phyloP scores from a whole-genome alignment of 306 rosid species.

The Bauhinia variegata region DNA sequence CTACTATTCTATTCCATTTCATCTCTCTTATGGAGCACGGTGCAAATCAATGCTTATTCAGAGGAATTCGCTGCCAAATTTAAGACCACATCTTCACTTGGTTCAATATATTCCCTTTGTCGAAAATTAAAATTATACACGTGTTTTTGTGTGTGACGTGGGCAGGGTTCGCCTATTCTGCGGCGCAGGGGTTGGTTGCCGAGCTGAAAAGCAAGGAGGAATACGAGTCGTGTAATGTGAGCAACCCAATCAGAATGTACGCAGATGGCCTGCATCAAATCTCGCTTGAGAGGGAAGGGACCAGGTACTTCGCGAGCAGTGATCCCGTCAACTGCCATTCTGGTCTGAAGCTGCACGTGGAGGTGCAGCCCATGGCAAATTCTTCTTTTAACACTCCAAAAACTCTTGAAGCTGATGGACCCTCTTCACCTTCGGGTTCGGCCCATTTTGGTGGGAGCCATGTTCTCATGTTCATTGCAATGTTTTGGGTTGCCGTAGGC shows the following conservation, averaged over 20 bases:
- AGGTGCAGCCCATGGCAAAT: conserved; percentile 47
- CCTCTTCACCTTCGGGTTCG: conserved; percentile 57
- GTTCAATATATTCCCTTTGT: no score
- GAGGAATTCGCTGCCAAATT: no score
- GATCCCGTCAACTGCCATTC: conserved; percentile 55
- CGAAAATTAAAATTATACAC: neutral
- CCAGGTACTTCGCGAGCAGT: conserved; percentile 71
- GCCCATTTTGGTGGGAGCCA: conserved; percentile 32
- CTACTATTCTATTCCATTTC: no score
- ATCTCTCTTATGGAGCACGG: no score
- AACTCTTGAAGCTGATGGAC: conserved; percentile 44
- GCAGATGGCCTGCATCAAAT: conserved; percentile 67
- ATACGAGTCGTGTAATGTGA: conserved; percentile 68
- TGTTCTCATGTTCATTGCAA: conserved; percentile 6
- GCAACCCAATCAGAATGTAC: conserved; percentile 67
- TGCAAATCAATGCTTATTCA: no score
- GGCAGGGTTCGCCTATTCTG: conserved; percentile 80
- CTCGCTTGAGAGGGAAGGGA: conserved; percentile 65
- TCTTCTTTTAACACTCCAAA: neutral
- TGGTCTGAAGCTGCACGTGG: conserved; percentile 68
- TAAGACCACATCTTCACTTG: no score
- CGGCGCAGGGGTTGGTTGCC: conserved; percentile 51
- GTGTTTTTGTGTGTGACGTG: no score
- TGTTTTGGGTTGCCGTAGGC: conserved; percentile 22
- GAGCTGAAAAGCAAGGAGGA: conserved; percentile 69